phyloP scores from a whole-genome alignment of 2,329 filamentous ascomycete species.

The Fusarium dimerum region DNA sequence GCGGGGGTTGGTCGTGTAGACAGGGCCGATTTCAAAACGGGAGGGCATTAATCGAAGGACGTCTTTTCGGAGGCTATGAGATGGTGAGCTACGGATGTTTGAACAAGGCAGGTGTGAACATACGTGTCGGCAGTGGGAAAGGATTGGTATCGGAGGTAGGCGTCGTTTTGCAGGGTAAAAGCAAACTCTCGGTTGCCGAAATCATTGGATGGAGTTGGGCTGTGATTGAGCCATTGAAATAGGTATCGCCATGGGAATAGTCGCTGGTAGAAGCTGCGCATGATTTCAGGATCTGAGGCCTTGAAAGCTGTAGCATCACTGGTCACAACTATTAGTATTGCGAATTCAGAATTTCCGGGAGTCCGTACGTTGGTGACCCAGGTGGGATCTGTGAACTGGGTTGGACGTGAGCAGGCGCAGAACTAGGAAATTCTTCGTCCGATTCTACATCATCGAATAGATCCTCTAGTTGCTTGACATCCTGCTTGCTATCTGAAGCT shows the following conservation, averaged over 20 bases:
- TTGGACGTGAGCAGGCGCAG: constrained; percentile 38
- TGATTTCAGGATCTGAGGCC: constrained; percentile 76
- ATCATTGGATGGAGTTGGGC: constrained; percentile 79
- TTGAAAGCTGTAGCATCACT: constrained; percentile 41
- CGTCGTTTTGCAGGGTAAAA: constrained; percentile 89
- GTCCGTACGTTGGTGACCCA: constrained; percentile 46
- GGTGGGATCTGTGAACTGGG: constrained; percentile 43
- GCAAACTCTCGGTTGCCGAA: constrained; percentile 95
- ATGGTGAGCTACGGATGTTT: constrained; percentile 5
- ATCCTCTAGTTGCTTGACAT: constrained; percentile 56
- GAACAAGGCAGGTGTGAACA: constrained; percentile 2
- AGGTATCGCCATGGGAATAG: constrained; percentile 92
- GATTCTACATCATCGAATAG: constrained; percentile 60
- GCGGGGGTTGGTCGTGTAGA: constrained; percentile 90
- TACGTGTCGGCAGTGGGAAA: constrained; percentile 57
- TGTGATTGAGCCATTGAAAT: constrained; percentile 98
- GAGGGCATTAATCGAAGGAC: constrained; percentile 85
- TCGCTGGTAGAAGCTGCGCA: constrained; percentile 93
- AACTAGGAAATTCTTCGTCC: constrained; percentile 62
- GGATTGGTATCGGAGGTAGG: constrained; percentile 88
- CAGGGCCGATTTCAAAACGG: constrained; percentile 97
- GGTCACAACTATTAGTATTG: constrained; percentile 6
- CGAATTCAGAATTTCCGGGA: neutral
- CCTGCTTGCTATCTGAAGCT: constrained; percentile 38
- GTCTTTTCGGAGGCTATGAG: constrained; percentile 77